These are phyloP conservation scores for Orychophragmus violaceus DNA, from an alignment of 345 rosid species.

Conservation along the genomic window DNA sequence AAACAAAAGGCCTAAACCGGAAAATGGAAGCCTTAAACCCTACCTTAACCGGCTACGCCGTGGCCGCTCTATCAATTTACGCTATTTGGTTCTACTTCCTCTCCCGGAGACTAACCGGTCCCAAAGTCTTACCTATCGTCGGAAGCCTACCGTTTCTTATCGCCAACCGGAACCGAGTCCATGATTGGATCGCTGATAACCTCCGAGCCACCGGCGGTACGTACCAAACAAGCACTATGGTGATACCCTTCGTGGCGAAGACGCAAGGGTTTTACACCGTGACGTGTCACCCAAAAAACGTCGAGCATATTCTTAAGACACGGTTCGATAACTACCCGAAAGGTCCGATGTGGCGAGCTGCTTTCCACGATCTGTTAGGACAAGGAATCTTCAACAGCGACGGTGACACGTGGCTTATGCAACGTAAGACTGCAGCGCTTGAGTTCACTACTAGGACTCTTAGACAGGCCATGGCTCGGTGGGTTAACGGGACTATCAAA, in stretches of 20 bases:
- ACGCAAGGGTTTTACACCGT: slow-evolving; percentile 74
- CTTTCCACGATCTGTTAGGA: slow-evolving; percentile 78
- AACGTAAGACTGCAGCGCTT: slow-evolving; percentile 81
- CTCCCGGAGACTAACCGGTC: slow-evolving; percentile 57
- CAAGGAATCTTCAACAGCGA: slow-evolving; percentile 88
- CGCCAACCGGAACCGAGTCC: slow-evolving; percentile 49
- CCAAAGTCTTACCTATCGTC: slow-evolving; percentile 56
- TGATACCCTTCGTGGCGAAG: slow-evolving; percentile 60
- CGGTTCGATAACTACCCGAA: slow-evolving; percentile 88
- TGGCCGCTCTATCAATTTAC: slow-evolving; percentile 40
- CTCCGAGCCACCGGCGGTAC: slow-evolving; percentile 69
- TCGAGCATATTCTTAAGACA: slow-evolving; percentile 72
- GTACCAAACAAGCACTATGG: slow-evolving; percentile 72
- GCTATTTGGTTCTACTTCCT: slow-evolving; percentile 70
- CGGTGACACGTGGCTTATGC: slow-evolving; percentile 88
- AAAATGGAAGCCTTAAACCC: slow-evolving; percentile 47
- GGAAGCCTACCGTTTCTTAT: slow-evolving; percentile 69
- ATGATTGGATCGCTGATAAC: slow-evolving; percentile 74
- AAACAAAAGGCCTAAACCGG: slow-evolving; percentile 8
- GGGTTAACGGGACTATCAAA: slow-evolving; percentile 83
- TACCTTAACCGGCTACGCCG: slow-evolving; percentile 30
- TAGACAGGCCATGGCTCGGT: slow-evolving; percentile 86
- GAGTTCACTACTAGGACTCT: slow-evolving; percentile 85
- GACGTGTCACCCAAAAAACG: slow-evolving; percentile 80
- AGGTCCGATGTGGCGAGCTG: slow-evolving; percentile 71